These are phyloP conservation scores for Sporothrix brasiliensis DNA, from an alignment of 2,329 filamentous ascomycete species.

Conservation along the genomic window DNA sequence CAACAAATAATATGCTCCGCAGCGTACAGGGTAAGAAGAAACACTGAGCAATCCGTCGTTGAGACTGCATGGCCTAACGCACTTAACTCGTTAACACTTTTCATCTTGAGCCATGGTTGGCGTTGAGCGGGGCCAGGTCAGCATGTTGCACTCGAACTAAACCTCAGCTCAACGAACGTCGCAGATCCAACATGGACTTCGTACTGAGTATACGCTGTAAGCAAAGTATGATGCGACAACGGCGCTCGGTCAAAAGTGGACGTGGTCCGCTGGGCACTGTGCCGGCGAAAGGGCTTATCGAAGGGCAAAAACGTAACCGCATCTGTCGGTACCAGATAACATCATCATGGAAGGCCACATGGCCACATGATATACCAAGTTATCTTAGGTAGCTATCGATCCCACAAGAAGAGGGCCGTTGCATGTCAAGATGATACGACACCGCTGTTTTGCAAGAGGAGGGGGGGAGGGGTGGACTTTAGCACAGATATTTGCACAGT, in stretches of 20 bases:
- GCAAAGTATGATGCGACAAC: neutral
- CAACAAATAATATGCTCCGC: neutral
- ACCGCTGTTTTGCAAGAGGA: conserved; percentile 9
- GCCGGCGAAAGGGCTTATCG: neutral
- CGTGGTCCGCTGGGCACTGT: neutral
- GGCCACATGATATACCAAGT: neutral
- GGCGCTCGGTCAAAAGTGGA: neutral
- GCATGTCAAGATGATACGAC: conserved; percentile 10
- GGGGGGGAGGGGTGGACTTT: neutral
- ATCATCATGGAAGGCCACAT: neutral
- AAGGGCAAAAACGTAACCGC: neutral
- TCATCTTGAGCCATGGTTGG: neutral
- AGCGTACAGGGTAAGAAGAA: neutral
- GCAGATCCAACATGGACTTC: neutral
- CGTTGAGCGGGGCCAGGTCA: neutral
- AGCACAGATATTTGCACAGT: neutral
- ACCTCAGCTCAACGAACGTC: neutral
- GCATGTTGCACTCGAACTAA: neutral
- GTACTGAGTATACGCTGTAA: neutral
- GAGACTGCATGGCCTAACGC: neutral
- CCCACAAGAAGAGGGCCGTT: no score
- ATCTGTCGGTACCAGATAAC: neutral
- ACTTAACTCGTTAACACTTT: neutral
- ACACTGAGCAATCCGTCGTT: neutral
- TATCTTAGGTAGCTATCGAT: neutral